phyloP scores from a whole-genome alignment of 2,329 filamentous ascomycete species.

The Aaosphaeria arxii region DNA sequence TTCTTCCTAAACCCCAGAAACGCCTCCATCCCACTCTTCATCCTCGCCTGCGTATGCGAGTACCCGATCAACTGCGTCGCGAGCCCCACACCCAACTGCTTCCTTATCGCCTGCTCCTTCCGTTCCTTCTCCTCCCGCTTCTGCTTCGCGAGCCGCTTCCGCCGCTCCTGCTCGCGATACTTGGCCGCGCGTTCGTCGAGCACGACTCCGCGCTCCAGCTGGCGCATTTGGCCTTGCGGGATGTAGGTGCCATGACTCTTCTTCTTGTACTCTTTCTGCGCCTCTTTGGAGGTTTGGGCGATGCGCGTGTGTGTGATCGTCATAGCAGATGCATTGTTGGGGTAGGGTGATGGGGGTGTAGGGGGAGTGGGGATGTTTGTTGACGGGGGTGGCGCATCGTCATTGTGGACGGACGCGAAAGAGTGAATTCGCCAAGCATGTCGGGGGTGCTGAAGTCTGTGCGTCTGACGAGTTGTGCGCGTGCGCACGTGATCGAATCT shows the following conservation, averaged over 20 bases:
- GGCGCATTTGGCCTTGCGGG: conserved; percentile 22
- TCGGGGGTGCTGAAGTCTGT: no score
- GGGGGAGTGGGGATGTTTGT: background rate
- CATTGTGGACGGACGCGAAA: no score
- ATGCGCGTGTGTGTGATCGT: conserved; percentile 18
- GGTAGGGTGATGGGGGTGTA: background rate
- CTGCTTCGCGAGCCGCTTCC: conserved; percentile 24
- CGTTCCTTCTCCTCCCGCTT: conserved; percentile 29
- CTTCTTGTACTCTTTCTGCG: conserved; percentile 30
- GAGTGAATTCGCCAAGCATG: no score
- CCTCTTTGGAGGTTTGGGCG: conserved; percentile 34
- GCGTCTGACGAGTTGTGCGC: no score
- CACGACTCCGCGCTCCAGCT: conserved; percentile 28
- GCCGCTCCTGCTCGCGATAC: conserved; percentile 30
- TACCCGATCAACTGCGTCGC: conserved; percentile 40
- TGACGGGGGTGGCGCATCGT: no score
- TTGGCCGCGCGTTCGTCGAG: conserved; percentile 31
- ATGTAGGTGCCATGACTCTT: conserved; percentile 16
- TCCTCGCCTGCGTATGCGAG: conserved; percentile 32
- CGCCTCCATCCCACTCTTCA: conserved; percentile 38
- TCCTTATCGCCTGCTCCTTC: conserved; percentile 26
- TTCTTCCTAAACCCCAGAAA: conserved; percentile 29
- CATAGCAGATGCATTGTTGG: conserved; percentile 16
- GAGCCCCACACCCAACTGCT: conserved; percentile 29
- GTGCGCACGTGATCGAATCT: no score